These are phyloP conservation scores for Anaeromyces robustus DNA, from an alignment of 192 early-diverging fungal genomes.

Conservation along the genomic window DNA sequence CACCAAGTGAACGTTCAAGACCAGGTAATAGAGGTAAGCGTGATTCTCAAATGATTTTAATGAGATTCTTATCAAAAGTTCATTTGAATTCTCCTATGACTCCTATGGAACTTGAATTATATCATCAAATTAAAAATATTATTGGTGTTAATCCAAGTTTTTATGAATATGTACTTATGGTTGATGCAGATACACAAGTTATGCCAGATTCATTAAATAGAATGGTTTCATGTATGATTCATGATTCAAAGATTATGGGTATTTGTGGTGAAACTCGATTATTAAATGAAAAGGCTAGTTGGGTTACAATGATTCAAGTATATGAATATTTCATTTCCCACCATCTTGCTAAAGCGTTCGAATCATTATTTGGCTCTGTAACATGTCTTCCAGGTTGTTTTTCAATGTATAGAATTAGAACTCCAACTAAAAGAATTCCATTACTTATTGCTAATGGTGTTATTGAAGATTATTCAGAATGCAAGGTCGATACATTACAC, in stretches of 20 bases:
- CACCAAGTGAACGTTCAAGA: neutral
- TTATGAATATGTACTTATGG: slow-evolving; percentile 95
- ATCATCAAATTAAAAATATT: slow-evolving; percentile 97
- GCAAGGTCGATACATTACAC: slow-evolving; percentile 90
- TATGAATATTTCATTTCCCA: slow-evolving; percentile 98
- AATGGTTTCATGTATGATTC: slow-evolving; percentile 77
- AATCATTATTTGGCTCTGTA: slow-evolving; percentile 94
- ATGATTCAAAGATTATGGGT: slow-evolving; percentile 84
- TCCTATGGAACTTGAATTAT: slow-evolving; percentile 91
- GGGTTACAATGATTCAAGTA: slow-evolving; percentile 97
- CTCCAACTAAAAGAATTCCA: slow-evolving; percentile 75
- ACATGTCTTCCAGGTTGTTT: slow-evolving; percentile 98
- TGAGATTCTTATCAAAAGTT: slow-evolving; percentile 36
- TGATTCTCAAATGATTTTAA: neutral
- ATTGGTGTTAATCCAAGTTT: slow-evolving; percentile 92
- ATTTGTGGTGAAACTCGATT: slow-evolving; percentile 91
- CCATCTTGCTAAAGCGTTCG: slow-evolving; percentile 92
- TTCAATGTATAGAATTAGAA: slow-evolving; percentile 94
- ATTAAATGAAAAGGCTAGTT: slow-evolving; percentile 81
- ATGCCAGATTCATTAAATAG: slow-evolving; percentile 79
- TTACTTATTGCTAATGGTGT: slow-evolving; percentile 75
- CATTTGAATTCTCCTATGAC: slow-evolving; percentile 87
- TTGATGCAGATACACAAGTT: slow-evolving; percentile 94
- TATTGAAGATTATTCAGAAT: slow-evolving; percentile 86
- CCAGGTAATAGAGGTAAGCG: neutral